Conservation (phyloP, 106 monocot genomes). For the Ottelia alismoides region DNA sequence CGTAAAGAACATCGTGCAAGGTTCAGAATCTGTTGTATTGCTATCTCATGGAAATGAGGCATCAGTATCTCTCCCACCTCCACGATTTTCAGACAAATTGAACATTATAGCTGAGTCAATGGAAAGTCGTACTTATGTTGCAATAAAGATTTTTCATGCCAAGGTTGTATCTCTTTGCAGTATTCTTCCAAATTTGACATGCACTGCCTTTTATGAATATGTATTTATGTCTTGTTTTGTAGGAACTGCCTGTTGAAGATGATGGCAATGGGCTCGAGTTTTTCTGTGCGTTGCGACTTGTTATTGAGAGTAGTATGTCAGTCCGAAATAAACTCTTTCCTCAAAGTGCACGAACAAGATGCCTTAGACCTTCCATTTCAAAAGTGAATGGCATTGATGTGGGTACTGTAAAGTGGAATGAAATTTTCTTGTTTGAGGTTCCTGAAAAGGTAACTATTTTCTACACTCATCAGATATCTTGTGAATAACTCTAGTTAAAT, state of each 20-base stretch:
- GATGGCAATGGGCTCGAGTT: slow-evolving; percentile 85
- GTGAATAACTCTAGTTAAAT: background rate
- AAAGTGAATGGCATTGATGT: slow-evolving; percentile 11
- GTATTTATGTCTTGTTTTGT: slow-evolving; percentile 9
- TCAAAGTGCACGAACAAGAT: slow-evolving; percentile 95
- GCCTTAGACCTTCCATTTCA: slow-evolving; percentile 44
- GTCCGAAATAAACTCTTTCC: slow-evolving; percentile 81
- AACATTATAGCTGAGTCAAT: slow-evolving; percentile 42
- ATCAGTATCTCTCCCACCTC: slow-evolving; percentile 56
- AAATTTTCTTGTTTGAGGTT: slow-evolving; percentile 93
- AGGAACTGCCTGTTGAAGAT: slow-evolving; percentile 70
- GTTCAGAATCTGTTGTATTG: slow-evolving; percentile 34
- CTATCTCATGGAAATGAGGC: slow-evolving; percentile 37
- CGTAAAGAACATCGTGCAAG: slow-evolving; percentile 44
- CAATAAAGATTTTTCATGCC: slow-evolving; percentile 69
- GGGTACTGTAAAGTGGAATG: slow-evolving; percentile 83
- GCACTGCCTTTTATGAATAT: background rate
- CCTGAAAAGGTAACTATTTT: slow-evolving; percentile 56
- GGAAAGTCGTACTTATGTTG: slow-evolving; percentile 61
- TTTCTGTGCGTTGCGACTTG: slow-evolving; percentile 83
- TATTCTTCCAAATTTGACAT: background rate
- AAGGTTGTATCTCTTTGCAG: slow-evolving; percentile 29
- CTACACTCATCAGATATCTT: background rate
- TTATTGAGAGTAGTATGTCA: slow-evolving; percentile 44
- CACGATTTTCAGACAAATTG: slow-evolving; percentile 67